Percentiles rank a stretch among this genome's conserved stretches.
phyloP scores from a whole-genome alignment of 495 filamentous ascomycete species.

The Eremomyces bilateralis region DNA sequence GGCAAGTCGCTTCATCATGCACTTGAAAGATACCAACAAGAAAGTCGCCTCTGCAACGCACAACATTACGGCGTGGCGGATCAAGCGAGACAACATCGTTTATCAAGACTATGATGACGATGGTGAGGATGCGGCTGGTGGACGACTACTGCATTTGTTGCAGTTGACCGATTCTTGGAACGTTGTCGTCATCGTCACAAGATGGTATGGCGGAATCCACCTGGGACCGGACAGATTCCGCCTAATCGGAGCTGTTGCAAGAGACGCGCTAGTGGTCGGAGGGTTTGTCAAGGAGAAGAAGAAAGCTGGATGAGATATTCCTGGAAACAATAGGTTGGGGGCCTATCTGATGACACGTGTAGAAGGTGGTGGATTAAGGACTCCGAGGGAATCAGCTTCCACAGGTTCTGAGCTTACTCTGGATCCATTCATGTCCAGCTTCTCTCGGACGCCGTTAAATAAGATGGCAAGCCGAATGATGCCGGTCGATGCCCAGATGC shows the following conservation, averaged over 20 bases:
- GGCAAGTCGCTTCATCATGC: constrained; percentile 43
- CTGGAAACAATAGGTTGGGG: too few species aligned
- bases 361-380: too few species aligned
- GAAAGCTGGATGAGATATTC: too few species aligned
- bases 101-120: constrained; percentile 91
- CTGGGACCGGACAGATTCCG: constrained; percentile 77
- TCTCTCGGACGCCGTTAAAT: too few species aligned
- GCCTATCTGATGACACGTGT: too few species aligned
- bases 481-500: too few species aligned
- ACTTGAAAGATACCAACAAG: constrained; percentile 61
- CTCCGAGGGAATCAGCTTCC: too few species aligned
- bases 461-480: too few species aligned
- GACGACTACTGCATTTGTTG: constrained; percentile 67
- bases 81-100: constrained; percentile 32
- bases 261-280: constrained; percentile 77
- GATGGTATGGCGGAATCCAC: constrained; percentile 86
- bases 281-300: too few species aligned
- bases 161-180: constrained; percentile 90
- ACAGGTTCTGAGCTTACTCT: too few species aligned
- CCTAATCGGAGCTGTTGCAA: constrained; percentile 64
- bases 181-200: constrained; percentile 75
- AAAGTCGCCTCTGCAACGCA: constrained; percentile 69
- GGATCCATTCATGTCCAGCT: too few species aligned
- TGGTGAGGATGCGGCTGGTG: constrained; percentile 85
- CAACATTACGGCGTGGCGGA: constrained; percentile 61